phyloP scores from a whole-genome alignment of 176 grass and related monocot species.

The Musa itinerans region DNA sequence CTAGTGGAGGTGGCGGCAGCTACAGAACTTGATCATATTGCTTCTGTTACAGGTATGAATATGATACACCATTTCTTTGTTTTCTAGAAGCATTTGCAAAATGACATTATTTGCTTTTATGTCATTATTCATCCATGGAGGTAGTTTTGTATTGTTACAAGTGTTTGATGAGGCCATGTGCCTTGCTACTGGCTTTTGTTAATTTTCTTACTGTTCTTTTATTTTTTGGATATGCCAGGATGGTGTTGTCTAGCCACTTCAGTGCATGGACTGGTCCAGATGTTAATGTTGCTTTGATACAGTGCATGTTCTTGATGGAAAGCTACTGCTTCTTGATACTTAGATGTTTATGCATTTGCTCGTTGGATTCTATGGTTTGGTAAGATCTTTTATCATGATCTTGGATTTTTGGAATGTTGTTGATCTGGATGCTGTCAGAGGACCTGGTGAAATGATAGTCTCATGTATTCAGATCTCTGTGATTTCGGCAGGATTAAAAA shows the following conservation, averaged over 20 bases:
- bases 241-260: conserved; percentile 9
- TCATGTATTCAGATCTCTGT: conserved; percentile 12
- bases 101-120: conserved; percentile 13
- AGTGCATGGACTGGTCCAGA: conserved; percentile 26
- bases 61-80: not conserved
- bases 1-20: conserved; percentile 18
- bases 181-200: conserved; percentile 21
- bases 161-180: conserved; percentile 11
- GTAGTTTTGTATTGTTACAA: conserved; percentile 14
- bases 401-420: conserved; percentile 10
- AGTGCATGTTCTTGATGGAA: conserved; percentile 22
- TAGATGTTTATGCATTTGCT: conserved; percentile 23
- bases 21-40: conserved; percentile 25
- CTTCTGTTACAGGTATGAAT: conserved; percentile 27
- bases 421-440: not conserved
- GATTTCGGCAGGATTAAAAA: not conserved
- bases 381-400: not conserved
- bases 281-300: conserved; percentile 31
- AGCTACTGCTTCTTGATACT: conserved; percentile 29
- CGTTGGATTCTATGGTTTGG: conserved; percentile 13
- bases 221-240: conserved; percentile 25
- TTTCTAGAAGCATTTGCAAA: conserved; percentile 9
- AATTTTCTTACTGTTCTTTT: conserved; percentile 12
- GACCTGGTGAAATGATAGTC: not conserved
- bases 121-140: conserved; percentile 22